Percentiles rank a stretch among this genome's conserved stretches.
Conservation (phyloP, 2,329 filamentous ascomycete species). For the Trichoderma sp. region DNA sequence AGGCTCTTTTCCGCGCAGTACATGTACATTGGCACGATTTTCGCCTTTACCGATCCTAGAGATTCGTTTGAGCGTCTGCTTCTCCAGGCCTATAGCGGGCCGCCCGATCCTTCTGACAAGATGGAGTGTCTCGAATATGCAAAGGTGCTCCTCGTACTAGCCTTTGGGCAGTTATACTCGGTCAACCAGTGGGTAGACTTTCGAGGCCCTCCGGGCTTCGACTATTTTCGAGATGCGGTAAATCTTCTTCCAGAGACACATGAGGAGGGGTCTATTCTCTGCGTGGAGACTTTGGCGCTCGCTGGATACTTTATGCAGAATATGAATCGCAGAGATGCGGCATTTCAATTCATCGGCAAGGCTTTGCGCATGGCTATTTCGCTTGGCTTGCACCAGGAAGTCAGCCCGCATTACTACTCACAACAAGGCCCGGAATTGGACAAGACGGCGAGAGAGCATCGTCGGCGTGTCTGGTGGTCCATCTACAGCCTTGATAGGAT, state of each 20-base stretch:
- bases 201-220: constrained; percentile 56
- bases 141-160: constrained; percentile 54
- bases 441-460: constrained; percentile 48
- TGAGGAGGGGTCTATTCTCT: constrained; percentile 55
- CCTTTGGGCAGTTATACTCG: constrained; percentile 59
- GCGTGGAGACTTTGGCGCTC: constrained; percentile 56
- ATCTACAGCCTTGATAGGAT: constrained; percentile 58
- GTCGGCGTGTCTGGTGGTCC: constrained; percentile 58
- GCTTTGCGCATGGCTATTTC: constrained; percentile 60
- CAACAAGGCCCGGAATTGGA: constrained; percentile 38
- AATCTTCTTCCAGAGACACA: constrained; percentile 57
- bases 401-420: constrained; percentile 44
- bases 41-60: constrained; percentile 51
- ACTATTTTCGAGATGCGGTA: constrained; percentile 55
- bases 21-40: constrained; percentile 59
- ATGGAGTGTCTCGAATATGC: constrained; percentile 53
- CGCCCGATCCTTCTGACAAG: constrained; percentile 45
- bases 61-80: constrained; percentile 50
- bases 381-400: constrained; percentile 57
- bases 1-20: constrained; percentile 55
- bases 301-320: constrained; percentile 61
- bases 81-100: constrained; percentile 45
- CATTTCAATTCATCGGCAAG: constrained; percentile 56
- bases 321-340: constrained; percentile 56
- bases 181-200: constrained; percentile 57